Evolutionary conservation across 2,329 filamentous ascomycete genomes (phyloP), one percentile per base, ranked within the genome.

Genomic region (Beauveria pseudobassiana): DNA sequence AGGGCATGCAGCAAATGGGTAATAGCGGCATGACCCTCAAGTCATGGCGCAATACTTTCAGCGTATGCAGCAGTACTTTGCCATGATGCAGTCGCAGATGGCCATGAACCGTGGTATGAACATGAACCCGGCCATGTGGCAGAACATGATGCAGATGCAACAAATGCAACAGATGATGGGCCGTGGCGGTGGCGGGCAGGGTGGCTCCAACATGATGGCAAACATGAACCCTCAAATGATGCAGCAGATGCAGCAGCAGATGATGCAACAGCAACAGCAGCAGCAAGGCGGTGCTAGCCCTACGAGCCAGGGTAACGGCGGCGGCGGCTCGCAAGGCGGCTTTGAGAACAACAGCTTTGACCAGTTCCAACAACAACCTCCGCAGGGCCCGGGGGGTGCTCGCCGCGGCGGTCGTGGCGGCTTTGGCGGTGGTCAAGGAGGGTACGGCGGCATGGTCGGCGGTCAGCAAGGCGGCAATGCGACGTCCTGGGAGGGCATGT

Each of bases 31-130:
- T 98, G 90, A 96, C 90, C 22, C 93, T 0, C 92, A 96, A 70
- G 88, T 96, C 80, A 97, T 98, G 92, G 95, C 95, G 2, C 93
- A 97, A 74, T 97, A 98, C 77, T 96, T 95, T 86, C 91, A 96
- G 74, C 87, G 93, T 53, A 98, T 99, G 93, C 95, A 99, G 75
- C 91, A 96, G 73, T 96, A 96, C 76, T 96, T 97, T 75, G 82
- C 88, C 62, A 87, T 96, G 83, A 95, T 96, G 91, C 92, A 96
- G 75, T 90, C 93, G 70, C 89, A 95, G 72, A 91, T 96, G 84
- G 88, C 87, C 54, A 93, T 93, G 87, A 92, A 85, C 81, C 79
- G 88, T 68, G 77, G 85, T 72, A 87, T 88, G 77, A 79, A 77
- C 72, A 85, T 87, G 84, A 93, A 90, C 73, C 88, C 89, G 43